These are phyloP conservation scores for Lunasporangiospora selenospora DNA, from an alignment of 192 early-diverging fungal species.

Conservation along the genomic window DNA sequence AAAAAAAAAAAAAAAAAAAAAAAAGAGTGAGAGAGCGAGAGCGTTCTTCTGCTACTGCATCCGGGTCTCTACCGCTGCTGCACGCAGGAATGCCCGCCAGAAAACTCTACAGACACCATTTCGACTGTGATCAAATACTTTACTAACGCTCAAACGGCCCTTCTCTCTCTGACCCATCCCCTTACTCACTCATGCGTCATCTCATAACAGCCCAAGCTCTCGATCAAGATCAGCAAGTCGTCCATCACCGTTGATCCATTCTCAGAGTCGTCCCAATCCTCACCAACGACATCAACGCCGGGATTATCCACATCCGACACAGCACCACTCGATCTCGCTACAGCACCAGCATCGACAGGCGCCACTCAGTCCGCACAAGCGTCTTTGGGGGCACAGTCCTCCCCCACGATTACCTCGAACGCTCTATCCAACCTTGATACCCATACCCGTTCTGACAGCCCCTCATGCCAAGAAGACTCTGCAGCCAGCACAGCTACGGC, in stretches of 20 bases:
- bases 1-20: not conserved
- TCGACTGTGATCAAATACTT: not conserved
- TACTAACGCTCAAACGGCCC: not conserved
- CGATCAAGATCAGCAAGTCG: conserved; percentile 41
- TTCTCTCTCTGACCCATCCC: not conserved
- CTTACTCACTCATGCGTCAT: too few relatives aligned
- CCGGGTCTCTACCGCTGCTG: conserved; percentile 2
- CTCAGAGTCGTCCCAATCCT: not conserved
- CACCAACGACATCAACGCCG: too few relatives aligned
- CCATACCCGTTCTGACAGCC: not conserved
- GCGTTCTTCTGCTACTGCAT: too few relatives aligned
- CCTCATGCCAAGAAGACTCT: not conserved
- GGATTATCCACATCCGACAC: too few relatives aligned
- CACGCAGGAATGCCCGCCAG: not conserved
- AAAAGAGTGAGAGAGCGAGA: not conserved
- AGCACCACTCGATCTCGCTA: too few relatives aligned
- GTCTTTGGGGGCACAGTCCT: too few relatives aligned
- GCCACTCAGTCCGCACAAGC: too few relatives aligned
- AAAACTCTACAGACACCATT: not conserved
- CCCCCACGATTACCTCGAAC: too few relatives aligned
- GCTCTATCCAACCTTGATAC: too few relatives aligned
- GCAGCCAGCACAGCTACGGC: not conserved
- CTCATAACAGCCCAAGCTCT: conserved; percentile 22
- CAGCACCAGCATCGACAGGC: too few relatives aligned
- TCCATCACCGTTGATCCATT: conserved; percentile 24